Base-by-base conservation (phyloP, 73 alveolate species). In the Blepharisma stoltei region DNA sequence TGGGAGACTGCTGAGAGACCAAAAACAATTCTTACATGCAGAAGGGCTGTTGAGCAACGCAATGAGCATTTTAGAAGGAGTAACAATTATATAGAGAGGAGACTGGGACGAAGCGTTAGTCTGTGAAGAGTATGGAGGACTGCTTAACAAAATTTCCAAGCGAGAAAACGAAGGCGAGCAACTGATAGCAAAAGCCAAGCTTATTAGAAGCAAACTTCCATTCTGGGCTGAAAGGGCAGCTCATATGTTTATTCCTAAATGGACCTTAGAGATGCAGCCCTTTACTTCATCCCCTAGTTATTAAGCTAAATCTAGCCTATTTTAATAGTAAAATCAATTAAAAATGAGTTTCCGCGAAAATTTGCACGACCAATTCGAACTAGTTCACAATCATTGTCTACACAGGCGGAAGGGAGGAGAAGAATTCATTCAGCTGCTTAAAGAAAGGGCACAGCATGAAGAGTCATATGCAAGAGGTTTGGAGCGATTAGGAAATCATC, bases 391-490 rank as follows among this genome's bases (percentile, higher is more conserved):
- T 6, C 55, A 69, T 44, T 69, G 71, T 9, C n/a, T 44, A 18
- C 38, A 23, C 69, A 23, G 65, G 21, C 55, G 79, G n/a, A 69
- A 69, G 45, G 79, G 67, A n/a, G 55, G 23, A 7, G 32, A 43
- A 7, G 79, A 69, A n/a, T 69, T 69, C 21, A 46, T 46, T 9
- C 23, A 23, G 45, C 60, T 69, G 1, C 14, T 69, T 1, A 43
- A 46, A 69, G 79, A 69, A 69, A 38, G 45, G 65, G 79, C 79
- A 7, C 54, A 23, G n/a, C 21, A 18, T 0, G 79, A 69, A 69
- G 60, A 69, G 37, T 38, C 65, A n/a, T 69, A 69, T 53, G 79
- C 79, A 25, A 69, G 27, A 46, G 79, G 79, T 18, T 69, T 69
- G 5, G 65, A 38, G 5, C 20, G 43, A 25, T 8, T 69, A 4